Percentiles rank a stretch among this genome's conserved stretches.
Evolutionary conservation across 1,139 yeast genomes (phyloP).

Genomic region (Blastobotrys niveus): DNA sequence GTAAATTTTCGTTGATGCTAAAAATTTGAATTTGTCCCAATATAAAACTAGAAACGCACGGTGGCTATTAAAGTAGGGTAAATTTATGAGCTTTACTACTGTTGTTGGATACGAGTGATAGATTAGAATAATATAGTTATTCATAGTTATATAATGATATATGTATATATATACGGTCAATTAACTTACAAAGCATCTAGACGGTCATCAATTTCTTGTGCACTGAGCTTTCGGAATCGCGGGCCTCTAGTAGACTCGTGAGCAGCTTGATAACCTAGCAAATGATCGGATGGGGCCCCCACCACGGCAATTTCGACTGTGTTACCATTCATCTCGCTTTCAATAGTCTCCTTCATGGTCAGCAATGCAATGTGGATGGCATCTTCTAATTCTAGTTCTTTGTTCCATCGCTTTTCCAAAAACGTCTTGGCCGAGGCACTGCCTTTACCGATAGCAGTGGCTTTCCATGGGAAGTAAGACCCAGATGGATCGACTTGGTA

Average conservation of each 20-base stretch:
- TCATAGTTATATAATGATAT: too few relatives aligned
- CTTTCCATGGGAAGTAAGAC: constrained; percentile 99
- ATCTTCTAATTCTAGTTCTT: constrained; percentile 92
- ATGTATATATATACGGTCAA: too few relatives aligned
- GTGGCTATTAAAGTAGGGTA: too few relatives aligned
- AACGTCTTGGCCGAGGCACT: constrained; percentile 93
- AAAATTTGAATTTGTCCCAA: too few relatives aligned
- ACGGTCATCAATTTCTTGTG: constrained; percentile 94
- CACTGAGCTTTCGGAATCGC: constrained; percentile 72
- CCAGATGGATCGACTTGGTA: constrained; percentile 99
- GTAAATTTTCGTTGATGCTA: too few relatives aligned
- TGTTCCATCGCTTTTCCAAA: constrained; percentile 96
- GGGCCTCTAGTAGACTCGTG: constrained; percentile 72
- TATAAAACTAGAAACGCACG: too few relatives aligned
- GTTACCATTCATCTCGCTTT: constrained; percentile 96
- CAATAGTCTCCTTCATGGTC: constrained; percentile 93
- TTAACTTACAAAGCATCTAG: constrained; percentile 78
- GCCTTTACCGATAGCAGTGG: constrained; percentile 97
- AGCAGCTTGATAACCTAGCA: constrained; percentile 85
- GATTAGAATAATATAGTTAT: too few relatives aligned
- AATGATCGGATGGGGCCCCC: constrained; percentile 74
- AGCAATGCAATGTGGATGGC: constrained; percentile 94
- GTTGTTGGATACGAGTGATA: too few relatives aligned
- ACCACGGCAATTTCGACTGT: constrained; percentile 90
- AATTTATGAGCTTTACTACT: too few relatives aligned